Base-by-base conservation (phyloP, 2,329 filamentous ascomycete species). In the Myrmaecium sp. region DNA sequence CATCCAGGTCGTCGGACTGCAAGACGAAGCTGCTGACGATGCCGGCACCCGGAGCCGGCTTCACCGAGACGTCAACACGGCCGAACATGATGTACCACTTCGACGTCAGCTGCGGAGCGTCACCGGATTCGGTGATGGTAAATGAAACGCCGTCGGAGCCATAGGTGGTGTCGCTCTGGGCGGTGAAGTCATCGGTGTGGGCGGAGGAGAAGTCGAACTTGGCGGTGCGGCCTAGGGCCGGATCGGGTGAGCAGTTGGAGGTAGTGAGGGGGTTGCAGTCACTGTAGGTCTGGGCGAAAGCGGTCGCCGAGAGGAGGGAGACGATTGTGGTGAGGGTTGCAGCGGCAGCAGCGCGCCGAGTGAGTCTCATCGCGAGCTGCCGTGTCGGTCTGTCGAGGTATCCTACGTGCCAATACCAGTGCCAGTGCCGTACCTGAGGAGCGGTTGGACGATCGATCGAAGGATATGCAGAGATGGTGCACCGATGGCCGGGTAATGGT, bases 61-160 rank as follows among this genome's bases (percentile, higher is more conserved):
- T 76, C 55, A 89, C 64, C 36, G 66, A 58, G 27, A 83, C 60
- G 49, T 82, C 76, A 28, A 78, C 69, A 29, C 69, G 65, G 27
- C 80, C 80, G 36, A 74, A 81, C 57, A 89, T 82, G 52, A 86
- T 77, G 57, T 80, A 83, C 48, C 83, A 86, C 37, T 69, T 69
- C 24, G 74, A 71, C 33, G 69, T 63, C 30, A 86, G 62, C 1
- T 78, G 84, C 1, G 58, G 58, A 1, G 58, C 54, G 30, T 60
- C 44, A 11, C 42, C 46, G 4, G 43, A 41, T 18, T 47, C 49
- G 19, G 37, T 41, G 36, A 61, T 58, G 15, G 39, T 47, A 38
- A 62, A 59, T 14, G 49, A 43, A 21, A 51, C 54, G 12, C 57
- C 58, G 6, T 51, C 39, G n/a, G 39, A 27, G 11, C 30, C 32